These are phyloP conservation scores for Cordyceps fumosorosea DNA, from an alignment of 2,329 filamentous ascomycete genomes.

Conservation along the genomic window DNA sequence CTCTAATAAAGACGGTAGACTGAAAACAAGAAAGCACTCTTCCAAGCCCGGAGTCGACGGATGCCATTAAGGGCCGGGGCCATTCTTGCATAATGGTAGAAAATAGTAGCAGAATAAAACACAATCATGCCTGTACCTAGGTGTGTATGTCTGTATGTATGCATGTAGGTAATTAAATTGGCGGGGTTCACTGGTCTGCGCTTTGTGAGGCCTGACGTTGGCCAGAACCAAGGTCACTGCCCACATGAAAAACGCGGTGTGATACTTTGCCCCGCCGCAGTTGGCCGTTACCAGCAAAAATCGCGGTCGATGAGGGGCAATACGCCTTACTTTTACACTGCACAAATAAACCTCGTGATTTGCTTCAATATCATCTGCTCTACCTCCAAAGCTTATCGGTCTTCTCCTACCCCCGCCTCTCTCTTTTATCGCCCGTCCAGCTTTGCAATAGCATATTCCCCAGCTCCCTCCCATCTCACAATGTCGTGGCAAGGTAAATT, in stretches of 20 bases:
- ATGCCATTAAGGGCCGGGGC: too few relatives aligned
- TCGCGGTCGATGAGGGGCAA: slow-evolving; percentile 10
- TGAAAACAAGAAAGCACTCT: too few relatives aligned
- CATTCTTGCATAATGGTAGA: too few relatives aligned
- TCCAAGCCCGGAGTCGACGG: too few relatives aligned
- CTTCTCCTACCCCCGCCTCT: background rate
- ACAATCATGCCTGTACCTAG: too few relatives aligned
- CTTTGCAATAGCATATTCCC: slow-evolving; percentile 4
- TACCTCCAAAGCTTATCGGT: background rate
- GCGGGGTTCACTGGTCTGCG: background rate
- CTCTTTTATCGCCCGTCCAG: slow-evolving; percentile 1
- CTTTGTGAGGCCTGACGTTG: background rate
- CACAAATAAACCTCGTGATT: slow-evolving; percentile 13
- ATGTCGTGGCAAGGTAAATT: slow-evolving; percentile 70
- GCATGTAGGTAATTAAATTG: background rate
- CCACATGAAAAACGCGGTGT: slow-evolving; percentile 7
- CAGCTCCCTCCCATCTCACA: slow-evolving; percentile 23
- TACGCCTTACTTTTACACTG: background rate
- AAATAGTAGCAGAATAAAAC: too few relatives aligned
- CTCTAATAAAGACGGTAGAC: too few relatives aligned
- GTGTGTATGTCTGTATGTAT: too few relatives aligned
- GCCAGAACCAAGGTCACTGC: slow-evolving; percentile 1
- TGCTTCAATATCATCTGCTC: slow-evolving; percentile 6
- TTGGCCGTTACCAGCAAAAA: background rate
- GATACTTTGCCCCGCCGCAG: slow-evolving; percentile 1